Base-by-base conservation (phyloP, 2,329 filamentous ascomycete species). In the Arthroderma sp. region DNA sequence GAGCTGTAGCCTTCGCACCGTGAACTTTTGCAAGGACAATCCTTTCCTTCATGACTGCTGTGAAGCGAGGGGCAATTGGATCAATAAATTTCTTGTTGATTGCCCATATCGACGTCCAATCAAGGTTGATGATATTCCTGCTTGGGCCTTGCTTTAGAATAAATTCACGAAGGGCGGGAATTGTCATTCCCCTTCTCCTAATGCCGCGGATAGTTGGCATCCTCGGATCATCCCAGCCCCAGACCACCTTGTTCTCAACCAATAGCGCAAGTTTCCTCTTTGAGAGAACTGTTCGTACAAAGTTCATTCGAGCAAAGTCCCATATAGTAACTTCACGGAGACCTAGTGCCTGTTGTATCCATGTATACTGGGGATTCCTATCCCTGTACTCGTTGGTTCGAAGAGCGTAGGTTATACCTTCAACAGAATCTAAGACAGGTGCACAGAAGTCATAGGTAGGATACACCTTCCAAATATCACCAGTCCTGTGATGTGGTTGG, bases 1-100 rank as follows among this genome's bases (percentile, higher is more conserved):
- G 80, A 3, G 84, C 76, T 57, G 77, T 76, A 23, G 80, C 77
- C 1, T 82, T 84, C 2, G 81, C 79, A 43, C 87, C 87, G 53
- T 76, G 82, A 53, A 95, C 71, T 4, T 77, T 82, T 21, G 86
- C 84, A 67, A 81, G 84, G 61, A 95, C 88, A 49, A 81, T 77
- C 65, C 87, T 80, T 66, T 86, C 83, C 66, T 83, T 79, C 58
- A 82, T 76, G 61, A 96, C 81, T 23, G 85, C 85, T 28, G 85
- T 88, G 75, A 87, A 84, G 54, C 87, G 81, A 1, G 85, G 84
- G 2, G 85, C 84, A 49, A 88, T 75, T 1, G 87, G 86, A 69
- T 91, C 87, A 61, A 91, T 88, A 66, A 86, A 82, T 73, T 88
- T 88, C 76, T 88, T 91, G 78, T 91, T 91, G 54, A 73, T 71